phyloP scores from a whole-genome alignment of 2,329 filamentous ascomycete genomes.

The Monilinia fructigena region DNA sequence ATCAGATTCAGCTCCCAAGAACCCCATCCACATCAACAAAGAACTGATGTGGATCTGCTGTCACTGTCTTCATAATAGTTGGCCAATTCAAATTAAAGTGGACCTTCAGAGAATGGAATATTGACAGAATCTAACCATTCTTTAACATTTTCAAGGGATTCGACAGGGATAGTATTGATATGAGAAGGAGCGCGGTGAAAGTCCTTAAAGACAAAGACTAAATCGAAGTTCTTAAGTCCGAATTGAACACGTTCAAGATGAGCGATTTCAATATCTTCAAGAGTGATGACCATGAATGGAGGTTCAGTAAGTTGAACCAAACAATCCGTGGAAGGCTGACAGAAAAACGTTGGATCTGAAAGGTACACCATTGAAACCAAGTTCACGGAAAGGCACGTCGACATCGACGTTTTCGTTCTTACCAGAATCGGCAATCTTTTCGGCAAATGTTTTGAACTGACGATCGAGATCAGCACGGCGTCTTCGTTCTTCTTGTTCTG shows the following conservation, averaged over 20 bases:
- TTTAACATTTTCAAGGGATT: slow-evolving; percentile 91
- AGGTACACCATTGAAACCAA: slow-evolving; percentile 95
- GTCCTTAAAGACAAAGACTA: slow-evolving; percentile 98
- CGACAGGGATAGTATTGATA: slow-evolving; percentile 97
- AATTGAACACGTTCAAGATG: slow-evolving; percentile 96
- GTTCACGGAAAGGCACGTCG: slow-evolving; percentile 93
- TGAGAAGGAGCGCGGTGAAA: slow-evolving; percentile 87
- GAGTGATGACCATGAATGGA: slow-evolving; percentile 91
- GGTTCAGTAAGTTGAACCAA: slow-evolving; percentile 95
- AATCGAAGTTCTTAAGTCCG: slow-evolving; percentile 97
- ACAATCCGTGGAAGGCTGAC: slow-evolving; percentile 95
- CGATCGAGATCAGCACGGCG: slow-evolving; percentile 89
- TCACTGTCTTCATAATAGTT: slow-evolving; percentile 99
- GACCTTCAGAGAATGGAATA: slow-evolving; percentile 90
- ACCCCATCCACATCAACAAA: slow-evolving; percentile 91
- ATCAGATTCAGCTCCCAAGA: slow-evolving; percentile 84
- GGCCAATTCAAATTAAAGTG: slow-evolving; percentile 96
- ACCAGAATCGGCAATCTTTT: slow-evolving; percentile 95
- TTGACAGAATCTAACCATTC: slow-evolving; percentile 97
- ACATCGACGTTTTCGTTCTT: slow-evolving; percentile 89
- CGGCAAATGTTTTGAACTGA: slow-evolving; percentile 92
- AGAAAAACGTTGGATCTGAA: slow-evolving; percentile 92
- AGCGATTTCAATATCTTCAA: slow-evolving; percentile 94
- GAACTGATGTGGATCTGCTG: slow-evolving; percentile 89
- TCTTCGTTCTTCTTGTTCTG: slow-evolving; percentile 93